These are phyloP conservation scores for Trypanosoma caninum DNA, from an alignment of 208 protist genomes.

Conservation along the genomic window DNA sequence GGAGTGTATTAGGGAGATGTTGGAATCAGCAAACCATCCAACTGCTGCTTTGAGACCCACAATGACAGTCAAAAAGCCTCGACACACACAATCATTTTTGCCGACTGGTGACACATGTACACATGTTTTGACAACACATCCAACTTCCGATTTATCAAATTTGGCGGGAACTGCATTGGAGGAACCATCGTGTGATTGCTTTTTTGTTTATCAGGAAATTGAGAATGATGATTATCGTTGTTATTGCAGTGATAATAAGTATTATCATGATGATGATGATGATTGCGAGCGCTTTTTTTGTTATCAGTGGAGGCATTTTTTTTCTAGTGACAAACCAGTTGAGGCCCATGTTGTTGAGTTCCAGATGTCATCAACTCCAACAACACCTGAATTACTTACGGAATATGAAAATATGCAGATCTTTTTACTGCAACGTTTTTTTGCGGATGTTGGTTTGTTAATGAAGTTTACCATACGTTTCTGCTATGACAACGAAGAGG, in stretches of 20 bases:
- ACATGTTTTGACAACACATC: too few relatives aligned
- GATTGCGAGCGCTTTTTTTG: background rate
- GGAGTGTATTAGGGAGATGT: slow-evolving; percentile 21
- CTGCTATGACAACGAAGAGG: slow-evolving; percentile 31
- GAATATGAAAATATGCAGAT: slow-evolving; percentile 19
- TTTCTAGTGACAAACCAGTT: slow-evolving; percentile 1
- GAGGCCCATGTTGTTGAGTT: too few relatives aligned
- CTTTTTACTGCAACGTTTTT: slow-evolving; percentile 10
- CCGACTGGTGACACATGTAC: background rate
- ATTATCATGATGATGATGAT: background rate
- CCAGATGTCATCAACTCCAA: background rate
- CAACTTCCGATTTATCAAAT: too few relatives aligned
- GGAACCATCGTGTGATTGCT: too few relatives aligned
- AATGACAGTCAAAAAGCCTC: background rate
- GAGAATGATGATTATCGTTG: too few relatives aligned
- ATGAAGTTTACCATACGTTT: slow-evolving; percentile 11
- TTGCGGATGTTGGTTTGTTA: slow-evolving; percentile 23
- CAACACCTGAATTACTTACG: slow-evolving; percentile 3
- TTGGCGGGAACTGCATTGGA: too few relatives aligned
- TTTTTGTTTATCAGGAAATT: too few relatives aligned
- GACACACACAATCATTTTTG: background rate
- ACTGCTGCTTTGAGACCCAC: background rate
- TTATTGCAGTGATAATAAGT: background rate
- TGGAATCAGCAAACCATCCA: slow-evolving; percentile 12
- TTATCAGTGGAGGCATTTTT: slow-evolving; percentile 24